These are phyloP conservation scores for Aotearoamyces nothofagi DNA, from an alignment of 2,329 filamentous ascomycete species.

Conservation along the genomic window DNA sequence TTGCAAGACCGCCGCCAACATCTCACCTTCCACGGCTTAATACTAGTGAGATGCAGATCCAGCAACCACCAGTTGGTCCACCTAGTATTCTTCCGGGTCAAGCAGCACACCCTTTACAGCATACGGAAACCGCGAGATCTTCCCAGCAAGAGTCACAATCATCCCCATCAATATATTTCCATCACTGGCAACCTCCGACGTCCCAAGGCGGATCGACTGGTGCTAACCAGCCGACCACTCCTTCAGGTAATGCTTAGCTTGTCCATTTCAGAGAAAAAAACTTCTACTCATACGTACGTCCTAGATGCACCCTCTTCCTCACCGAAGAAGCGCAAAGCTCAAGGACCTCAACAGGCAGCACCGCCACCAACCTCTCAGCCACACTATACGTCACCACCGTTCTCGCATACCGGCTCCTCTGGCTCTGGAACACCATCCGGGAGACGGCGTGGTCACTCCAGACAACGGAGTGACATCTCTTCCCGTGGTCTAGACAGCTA, in stretches of 20 bases:
- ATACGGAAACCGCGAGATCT: conserved; percentile 35
- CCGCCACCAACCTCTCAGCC: conserved; percentile 29
- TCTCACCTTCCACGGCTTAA: conserved; percentile 25
- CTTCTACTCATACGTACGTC: conserved; percentile 11
- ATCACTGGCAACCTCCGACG: conserved; percentile 79
- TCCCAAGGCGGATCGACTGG: conserved; percentile 39
- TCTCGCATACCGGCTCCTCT: conserved; percentile 35
- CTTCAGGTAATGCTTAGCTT: conserved; percentile 53
- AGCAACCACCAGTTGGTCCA: conserved; percentile 21
- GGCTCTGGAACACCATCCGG: conserved; percentile 35
- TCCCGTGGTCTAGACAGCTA: conserved; percentile 18
- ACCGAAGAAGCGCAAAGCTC: conserved; percentile 74
- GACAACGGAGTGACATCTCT: conserved; percentile 47
- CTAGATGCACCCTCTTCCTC: conserved; percentile 54
- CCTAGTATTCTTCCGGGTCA: conserved; percentile 30
- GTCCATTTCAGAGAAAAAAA: conserved; percentile 6
- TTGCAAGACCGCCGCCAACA: conserved; percentile 15
- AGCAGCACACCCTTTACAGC: conserved; percentile 29
- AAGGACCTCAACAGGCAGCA: conserved; percentile 33
- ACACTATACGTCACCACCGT: conserved; percentile 36
- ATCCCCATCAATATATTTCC: conserved; percentile 72
- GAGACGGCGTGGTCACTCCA: conserved; percentile 42
- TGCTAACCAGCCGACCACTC: conserved; percentile 54
- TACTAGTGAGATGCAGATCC: conserved; percentile 24
- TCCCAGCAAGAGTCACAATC: conserved; percentile 40